A percentile compares a stretch with the other conserved stretches of the same genome.
These are phyloP conservation scores for Limtongia smithiae DNA, from an alignment of 805 yeast genomes.

Conservation along the genomic window DNA sequence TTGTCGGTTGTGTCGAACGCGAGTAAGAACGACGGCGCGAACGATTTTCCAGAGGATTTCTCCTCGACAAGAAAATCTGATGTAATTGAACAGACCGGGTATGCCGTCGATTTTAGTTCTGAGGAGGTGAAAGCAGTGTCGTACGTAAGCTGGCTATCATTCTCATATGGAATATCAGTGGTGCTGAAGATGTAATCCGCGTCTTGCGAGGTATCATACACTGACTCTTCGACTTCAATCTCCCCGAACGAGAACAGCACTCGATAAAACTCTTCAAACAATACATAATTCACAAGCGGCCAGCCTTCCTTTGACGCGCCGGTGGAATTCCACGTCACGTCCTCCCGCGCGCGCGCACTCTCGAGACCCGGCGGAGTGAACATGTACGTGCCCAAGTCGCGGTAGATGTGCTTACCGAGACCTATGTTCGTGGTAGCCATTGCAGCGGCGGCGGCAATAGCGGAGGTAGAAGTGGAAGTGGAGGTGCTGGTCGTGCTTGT, in stretches of 20 bases:
- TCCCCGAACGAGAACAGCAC: conserved; percentile 21
- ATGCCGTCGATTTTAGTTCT: neutral
- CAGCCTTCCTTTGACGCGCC: conserved; percentile 19
- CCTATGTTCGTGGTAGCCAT: too few relatives aligned
- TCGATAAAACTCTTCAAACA: conserved; percentile 13
- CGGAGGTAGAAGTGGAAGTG: too few relatives aligned
- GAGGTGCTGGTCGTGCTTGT: too few relatives aligned
- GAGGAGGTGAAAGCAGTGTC: conserved; percentile 7
- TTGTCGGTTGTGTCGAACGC: conserved; percentile 40
- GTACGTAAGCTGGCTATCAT: neutral
- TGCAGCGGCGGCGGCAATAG: too few relatives aligned
- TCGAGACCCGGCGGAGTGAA: conserved; percentile 17
- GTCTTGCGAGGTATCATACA: conserved; percentile 12
- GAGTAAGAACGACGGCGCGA: conserved; percentile 40
- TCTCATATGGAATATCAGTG: conserved; percentile 9
- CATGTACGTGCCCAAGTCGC: conserved; percentile 2
- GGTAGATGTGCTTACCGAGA: conserved; percentile 5
- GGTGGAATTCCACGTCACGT: conserved; percentile 18
- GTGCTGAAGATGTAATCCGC: conserved; percentile 6
- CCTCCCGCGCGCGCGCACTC: conserved; percentile 1
- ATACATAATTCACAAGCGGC: conserved; percentile 18
- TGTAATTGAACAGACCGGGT: conserved; percentile 10
- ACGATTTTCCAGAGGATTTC: neutral
- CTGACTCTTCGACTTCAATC: conserved; percentile 3
- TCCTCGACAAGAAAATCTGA: neutral